Percentiles rank a stretch among this genome's conserved stretches.
These are phyloP conservation scores for Penicillium paradoxum DNA, from an alignment of 495 filamentous ascomycete genomes.

Conservation along the genomic window DNA sequence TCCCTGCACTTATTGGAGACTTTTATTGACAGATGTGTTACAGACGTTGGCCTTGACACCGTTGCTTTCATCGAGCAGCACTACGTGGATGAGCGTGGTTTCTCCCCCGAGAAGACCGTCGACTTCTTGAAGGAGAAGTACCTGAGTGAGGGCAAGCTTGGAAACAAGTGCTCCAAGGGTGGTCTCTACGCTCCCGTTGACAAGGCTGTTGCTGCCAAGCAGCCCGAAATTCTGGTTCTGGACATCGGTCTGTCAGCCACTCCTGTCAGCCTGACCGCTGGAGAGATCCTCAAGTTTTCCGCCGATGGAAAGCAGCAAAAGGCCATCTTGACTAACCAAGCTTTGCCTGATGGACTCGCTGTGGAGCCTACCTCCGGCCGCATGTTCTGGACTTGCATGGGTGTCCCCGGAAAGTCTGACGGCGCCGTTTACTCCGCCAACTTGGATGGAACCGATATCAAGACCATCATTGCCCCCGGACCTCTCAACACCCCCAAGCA, in stretches of 20 bases:
- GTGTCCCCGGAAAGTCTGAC: conserved; percentile 34
- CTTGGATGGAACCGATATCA: conserved; percentile 33
- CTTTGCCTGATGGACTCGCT: conserved; percentile 44
- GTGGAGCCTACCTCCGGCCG: conserved; percentile 26
- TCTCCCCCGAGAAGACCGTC: conserved; percentile 31
- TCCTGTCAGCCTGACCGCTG: conserved; percentile 11
- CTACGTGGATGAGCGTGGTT: conserved; percentile 42
- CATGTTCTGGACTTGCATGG: conserved; percentile 53
- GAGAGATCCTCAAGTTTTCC: conserved; percentile 20
- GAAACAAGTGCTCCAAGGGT: conserved; percentile 19
- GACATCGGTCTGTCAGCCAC: conserved; percentile 26
- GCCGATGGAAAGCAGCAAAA: conserved; percentile 12
- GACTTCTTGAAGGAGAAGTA: conserved; percentile 38
- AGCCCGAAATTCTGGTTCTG: conserved; percentile 18
- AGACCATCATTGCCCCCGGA: conserved; percentile 31
- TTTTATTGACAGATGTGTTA: neutral
- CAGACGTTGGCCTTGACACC: conserved; percentile 49
- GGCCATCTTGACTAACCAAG: conserved; percentile 23
- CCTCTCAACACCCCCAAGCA: conserved; percentile 51
- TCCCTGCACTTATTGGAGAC: neutral
- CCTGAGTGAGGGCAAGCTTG: conserved; percentile 35
- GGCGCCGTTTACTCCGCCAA: conserved; percentile 39
- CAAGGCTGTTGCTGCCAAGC: neutral
- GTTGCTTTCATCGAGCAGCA: conserved; percentile 41
- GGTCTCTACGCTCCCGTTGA: conserved; percentile 23